These are phyloP conservation scores for Aristolochia fimbriata DNA, from an alignment of 164 flowering plant species.

Conservation along the genomic window DNA sequence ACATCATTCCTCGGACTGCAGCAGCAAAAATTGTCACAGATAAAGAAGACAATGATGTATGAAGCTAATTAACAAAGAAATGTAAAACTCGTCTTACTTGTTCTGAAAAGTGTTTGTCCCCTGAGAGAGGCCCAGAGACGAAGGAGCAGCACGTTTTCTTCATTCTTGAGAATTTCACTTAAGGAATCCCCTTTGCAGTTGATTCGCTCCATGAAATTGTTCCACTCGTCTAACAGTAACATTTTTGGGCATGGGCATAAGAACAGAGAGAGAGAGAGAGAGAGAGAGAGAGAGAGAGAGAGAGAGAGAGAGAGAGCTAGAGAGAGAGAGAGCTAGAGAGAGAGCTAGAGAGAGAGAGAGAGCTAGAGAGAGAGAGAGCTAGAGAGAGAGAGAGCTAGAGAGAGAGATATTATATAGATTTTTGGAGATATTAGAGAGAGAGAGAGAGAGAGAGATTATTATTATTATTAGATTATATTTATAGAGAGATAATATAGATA, in stretches of 20 bases:
- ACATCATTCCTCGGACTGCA: slow-evolving; percentile 99
- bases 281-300: too few relatives aligned
- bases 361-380: too few relatives aligned
- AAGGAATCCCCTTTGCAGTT: slow-evolving; percentile 39
- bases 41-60: not conserved
- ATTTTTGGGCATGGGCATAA: not conserved
- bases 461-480: too few relatives aligned
- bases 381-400: too few relatives aligned
- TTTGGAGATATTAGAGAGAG: too few relatives aligned
- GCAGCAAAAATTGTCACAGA: slow-evolving; percentile 1
- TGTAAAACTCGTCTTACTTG: slow-evolving; percentile 33
- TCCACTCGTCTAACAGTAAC: slow-evolving; percentile 76
- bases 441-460: too few relatives aligned
- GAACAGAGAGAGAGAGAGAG: not conserved
- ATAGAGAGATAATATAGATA: too few relatives aligned
- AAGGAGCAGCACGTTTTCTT: slow-evolving; percentile 64
- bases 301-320: too few relatives aligned
- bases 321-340: too few relatives aligned
- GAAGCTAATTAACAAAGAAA: slow-evolving; percentile 1
- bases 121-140: slow-evolving; percentile 46
- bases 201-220: slow-evolving; percentile 79
- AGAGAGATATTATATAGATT: too few relatives aligned
- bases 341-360: too few relatives aligned
- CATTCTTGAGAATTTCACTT: slow-evolving; percentile 65
- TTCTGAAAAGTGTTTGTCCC: slow-evolving; percentile 77